These are phyloP conservation scores for Trypanosoma congolense DNA, from an alignment of 208 protist species.

Conservation along the genomic window DNA sequence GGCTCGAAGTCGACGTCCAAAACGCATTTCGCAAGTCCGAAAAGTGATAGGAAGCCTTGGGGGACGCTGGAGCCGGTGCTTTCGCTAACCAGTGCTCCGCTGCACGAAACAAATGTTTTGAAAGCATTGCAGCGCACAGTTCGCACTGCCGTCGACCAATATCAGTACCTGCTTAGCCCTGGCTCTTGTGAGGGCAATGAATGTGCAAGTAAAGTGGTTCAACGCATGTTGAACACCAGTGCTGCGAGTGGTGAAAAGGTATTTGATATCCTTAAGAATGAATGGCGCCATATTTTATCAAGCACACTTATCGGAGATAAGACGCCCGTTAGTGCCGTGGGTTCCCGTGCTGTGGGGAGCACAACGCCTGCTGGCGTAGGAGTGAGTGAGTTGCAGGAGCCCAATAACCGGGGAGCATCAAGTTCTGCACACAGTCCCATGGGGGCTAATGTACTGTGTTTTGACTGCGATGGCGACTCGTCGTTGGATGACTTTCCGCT, in stretches of 20 bases:
- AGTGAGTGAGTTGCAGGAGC: background rate
- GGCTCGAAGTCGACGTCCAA: background rate
- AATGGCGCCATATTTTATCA: constrained; percentile 6
- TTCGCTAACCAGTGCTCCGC: background rate
- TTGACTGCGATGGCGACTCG: constrained; percentile 15
- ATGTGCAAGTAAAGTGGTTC: background rate
- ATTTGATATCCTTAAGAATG: constrained; percentile 1
- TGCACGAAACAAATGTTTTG: background rate
- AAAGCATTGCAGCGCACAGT: background rate
- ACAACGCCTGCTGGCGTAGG: background rate
- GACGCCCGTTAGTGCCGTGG: background rate
- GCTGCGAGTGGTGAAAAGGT: background rate
- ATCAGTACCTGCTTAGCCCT: background rate
- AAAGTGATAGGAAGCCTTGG: background rate
- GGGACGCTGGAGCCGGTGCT: background rate
- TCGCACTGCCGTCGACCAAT: background rate
- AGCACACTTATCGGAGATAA: background rate
- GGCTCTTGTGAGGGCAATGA: background rate
- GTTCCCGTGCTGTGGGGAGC: background rate
- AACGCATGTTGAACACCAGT: background rate
- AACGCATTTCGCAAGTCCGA: background rate
- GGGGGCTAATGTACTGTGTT: constrained; percentile 22
- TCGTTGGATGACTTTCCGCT: constrained; percentile 15
- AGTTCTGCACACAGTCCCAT: background rate
- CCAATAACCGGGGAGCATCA: background rate